A percentile compares a stretch with the other conserved stretches of the same genome.
Evolutionary conservation across 2,329 filamentous ascomycete species (phyloP).

Genomic region (Pseudopyricularia cyperi): DNA sequence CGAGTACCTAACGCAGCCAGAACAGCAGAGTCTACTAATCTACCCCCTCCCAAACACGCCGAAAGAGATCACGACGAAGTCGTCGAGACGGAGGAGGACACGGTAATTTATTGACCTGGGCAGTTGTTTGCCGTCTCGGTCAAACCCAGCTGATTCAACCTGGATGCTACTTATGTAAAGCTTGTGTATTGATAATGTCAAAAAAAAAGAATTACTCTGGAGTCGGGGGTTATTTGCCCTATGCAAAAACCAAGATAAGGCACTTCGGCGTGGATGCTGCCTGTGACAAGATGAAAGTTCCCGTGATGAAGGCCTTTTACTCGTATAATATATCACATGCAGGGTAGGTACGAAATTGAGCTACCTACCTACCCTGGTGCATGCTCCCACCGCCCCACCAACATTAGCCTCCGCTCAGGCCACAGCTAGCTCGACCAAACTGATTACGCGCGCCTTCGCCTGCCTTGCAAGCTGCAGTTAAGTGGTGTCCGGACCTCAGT

Average conservation of each 20-base stretch:
- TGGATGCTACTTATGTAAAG: background rate
- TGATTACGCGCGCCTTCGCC: background rate
- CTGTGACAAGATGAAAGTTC: too few species aligned
- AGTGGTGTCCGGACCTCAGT: background rate
- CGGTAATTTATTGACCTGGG: slow-evolving; percentile 64
- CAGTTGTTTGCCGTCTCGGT: background rate
- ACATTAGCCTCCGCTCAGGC: background rate
- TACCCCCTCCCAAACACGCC: slow-evolving; percentile 5
- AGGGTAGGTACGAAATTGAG: background rate
- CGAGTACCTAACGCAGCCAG: slow-evolving; percentile 23
- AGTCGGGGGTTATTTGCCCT: too few species aligned
- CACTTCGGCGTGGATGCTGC: too few species aligned
- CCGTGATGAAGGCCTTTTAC: too few species aligned
- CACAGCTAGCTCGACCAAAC: background rate
- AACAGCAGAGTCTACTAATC: slow-evolving; percentile 20
- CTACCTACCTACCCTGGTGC: background rate
- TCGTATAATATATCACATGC: background rate
- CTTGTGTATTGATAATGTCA: background rate
- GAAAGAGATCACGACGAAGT: slow-evolving; percentile 51
- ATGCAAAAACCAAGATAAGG: too few species aligned
- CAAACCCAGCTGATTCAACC: background rate
- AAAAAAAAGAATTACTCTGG: background rate
- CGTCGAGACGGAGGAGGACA: slow-evolving; percentile 77
- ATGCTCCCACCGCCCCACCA: background rate
- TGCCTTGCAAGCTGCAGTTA: background rate